Conservation (phyloP, 2,329 filamentous ascomycete genomes). For the Fusarium sp. region DNA sequence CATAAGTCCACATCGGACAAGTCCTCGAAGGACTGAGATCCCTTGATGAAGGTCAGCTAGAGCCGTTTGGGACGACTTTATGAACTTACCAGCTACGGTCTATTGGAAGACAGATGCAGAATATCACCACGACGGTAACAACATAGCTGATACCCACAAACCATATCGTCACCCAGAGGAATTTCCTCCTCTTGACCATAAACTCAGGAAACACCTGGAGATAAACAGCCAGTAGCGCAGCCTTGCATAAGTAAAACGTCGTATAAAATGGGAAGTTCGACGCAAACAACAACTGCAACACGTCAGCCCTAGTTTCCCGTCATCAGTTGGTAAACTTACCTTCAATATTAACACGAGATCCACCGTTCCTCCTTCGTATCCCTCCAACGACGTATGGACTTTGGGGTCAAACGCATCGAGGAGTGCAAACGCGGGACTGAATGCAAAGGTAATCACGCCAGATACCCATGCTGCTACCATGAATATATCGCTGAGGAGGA, state of each 20-base stretch:
- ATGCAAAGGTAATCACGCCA: slow-evolving; percentile 7
- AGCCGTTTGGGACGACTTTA: fast-evolving
- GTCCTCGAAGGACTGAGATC: not conserved
- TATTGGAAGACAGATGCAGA: slow-evolving; percentile 9
- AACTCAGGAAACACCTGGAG: slow-evolving; percentile 20
- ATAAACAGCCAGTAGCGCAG: slow-evolving; percentile 29
- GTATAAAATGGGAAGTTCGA: slow-evolving; percentile 34
- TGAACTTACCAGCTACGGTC: slow-evolving; percentile 11
- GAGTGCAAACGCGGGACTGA: slow-evolving; percentile 5
- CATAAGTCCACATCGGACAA: not conserved
- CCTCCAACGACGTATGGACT: slow-evolving; percentile 8
- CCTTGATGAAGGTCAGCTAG: fast-evolving
- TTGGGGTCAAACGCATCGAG: slow-evolving; percentile 21
- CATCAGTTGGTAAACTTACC: not conserved
- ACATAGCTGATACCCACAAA: not conserved
- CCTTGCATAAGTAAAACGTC: slow-evolving; percentile 38
- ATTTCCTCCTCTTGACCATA: slow-evolving; percentile 26
- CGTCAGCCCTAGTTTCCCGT: not conserved
- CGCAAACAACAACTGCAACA: slow-evolving; percentile 17
- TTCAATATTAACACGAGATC: slow-evolving; percentile 7
- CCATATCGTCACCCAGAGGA: slow-evolving; percentile 22
- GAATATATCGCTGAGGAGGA: slow-evolving; percentile 26
- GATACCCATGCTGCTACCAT: slow-evolving; percentile 35
- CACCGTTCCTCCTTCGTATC: not conserved
- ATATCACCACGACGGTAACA: not conserved